These are phyloP conservation scores for Gaillardinia entomophila DNA, from an alignment of 805 yeast species.

Conservation along the genomic window DNA sequence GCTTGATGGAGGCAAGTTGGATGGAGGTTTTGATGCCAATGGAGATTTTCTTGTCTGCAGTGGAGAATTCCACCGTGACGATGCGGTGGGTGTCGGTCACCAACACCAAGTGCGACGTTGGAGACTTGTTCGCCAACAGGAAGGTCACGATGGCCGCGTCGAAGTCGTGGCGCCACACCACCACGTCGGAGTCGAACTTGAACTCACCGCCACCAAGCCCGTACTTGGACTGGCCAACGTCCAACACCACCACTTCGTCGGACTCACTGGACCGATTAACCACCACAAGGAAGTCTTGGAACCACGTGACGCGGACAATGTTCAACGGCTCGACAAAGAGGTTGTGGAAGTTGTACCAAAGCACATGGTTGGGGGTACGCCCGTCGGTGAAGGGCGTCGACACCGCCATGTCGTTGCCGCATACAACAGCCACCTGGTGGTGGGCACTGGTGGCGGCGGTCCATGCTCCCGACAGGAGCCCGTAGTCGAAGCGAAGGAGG, in stretches of 20 bases:
- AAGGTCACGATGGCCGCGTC: conserved; percentile 2
- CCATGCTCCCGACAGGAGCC: conserved; percentile 13
- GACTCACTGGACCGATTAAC: conserved; percentile 23
- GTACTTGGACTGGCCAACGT: conserved; percentile 23
- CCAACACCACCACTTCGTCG: conserved; percentile 33
- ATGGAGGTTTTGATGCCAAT: conserved; percentile 27
- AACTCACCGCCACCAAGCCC: conserved; percentile 26
- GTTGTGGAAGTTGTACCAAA: conserved; percentile 36
- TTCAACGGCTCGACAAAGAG: conserved; percentile 26
- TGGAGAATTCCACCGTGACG: conserved; percentile 19
- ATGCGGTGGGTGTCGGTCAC: conserved; percentile 25
- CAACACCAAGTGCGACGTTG: no score
- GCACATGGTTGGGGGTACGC: conserved; percentile 21
- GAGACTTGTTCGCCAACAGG: conserved; percentile 1
- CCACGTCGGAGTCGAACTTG: conserved; percentile 32
- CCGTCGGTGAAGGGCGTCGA: conserved; percentile 9
- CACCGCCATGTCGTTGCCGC: conserved; percentile 7
- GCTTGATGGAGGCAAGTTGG: conserved; percentile 25
- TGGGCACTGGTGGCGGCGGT: conserved; percentile 5
- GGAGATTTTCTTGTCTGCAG: conserved; percentile 14
- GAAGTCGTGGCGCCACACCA: conserved; percentile 35
- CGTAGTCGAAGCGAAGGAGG: conserved; percentile 21
- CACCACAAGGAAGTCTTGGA: conserved; percentile 25
- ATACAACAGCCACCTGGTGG: conserved; percentile 8
- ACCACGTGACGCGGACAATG: conserved; percentile 31